Evolutionary conservation across 2,329 filamentous ascomycete genomes (phyloP), one percentile per base, ranked within the genome.

Genomic region (Paraphaeosphaeria minitans): DNA sequence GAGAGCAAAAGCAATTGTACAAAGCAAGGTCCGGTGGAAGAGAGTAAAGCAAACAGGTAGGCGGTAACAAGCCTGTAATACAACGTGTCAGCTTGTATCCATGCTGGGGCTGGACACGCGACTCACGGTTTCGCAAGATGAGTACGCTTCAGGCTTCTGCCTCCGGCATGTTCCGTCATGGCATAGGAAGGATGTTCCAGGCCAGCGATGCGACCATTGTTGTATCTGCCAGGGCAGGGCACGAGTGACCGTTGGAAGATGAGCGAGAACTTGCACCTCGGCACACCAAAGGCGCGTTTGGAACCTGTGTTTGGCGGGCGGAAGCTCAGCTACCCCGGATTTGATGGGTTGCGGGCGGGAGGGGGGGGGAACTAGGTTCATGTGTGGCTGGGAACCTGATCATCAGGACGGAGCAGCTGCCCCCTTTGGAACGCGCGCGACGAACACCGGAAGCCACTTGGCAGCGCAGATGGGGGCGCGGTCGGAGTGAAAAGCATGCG

Each of bases 41-140:
- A 73, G 21, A 73, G 45, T 46, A 71, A 66, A 9, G 58, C 73
- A 9, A 75, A 63, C 8, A 66, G 2, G 56, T 74, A 75, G 39
- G 73, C 73, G 37, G 64, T 65, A 37, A 60, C 65, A 39, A 69
- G 63, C 4, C 66, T 71, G 46, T 1, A 39, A 16, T 71, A 48
- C 7, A 22, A 22, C n/a, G 35, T 41, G 50, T 53, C 50, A 53
- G 27, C 31, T 29, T 33, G 24, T 13, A 33, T 14, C 31, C 10
- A 21, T 4, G 19, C 1, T 48, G 33, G 10, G 10, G 21, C 21
- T 19, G 49, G 48, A 51, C 57, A 56, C 52, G 57, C 49, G 33
- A 66, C 61, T 63, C 45, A 68, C 60, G 60, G 64, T 58, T 46
- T 64, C 8, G 56, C 61, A 41, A 64, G 55, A 14, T 50, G 50